A percentile compares a stretch with the other conserved stretches of the same genome.
Conservation (phyloP, 2,329 filamentous ascomycete species). For the Lasiodiplodia sp. region DNA sequence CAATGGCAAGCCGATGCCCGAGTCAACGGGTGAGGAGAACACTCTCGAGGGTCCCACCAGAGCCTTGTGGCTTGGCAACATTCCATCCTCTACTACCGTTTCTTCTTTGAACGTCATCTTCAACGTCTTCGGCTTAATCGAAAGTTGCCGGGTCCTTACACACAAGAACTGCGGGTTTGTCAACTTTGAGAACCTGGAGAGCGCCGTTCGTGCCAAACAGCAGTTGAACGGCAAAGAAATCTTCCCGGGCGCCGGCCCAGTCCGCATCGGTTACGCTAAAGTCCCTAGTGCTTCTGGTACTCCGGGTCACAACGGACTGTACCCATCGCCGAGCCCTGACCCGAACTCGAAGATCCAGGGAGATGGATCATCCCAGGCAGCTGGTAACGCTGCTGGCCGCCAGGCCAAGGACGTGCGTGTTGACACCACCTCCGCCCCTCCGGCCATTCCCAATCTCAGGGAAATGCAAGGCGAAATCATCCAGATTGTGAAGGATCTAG, state of each 20-base stretch:
- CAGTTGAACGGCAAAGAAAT: conserved; percentile 96
- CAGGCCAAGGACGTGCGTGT: conserved; percentile 48
- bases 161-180: conserved; percentile 99
- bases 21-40: conserved; percentile 74
- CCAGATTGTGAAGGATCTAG: conserved; percentile 87
- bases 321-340: conserved; percentile 90
- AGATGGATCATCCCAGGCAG: conserved; percentile 34
- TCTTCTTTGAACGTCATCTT: conserved; percentile 96
- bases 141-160: conserved; percentile 90
- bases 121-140: conserved; percentile 87
- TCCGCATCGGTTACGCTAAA: conserved; percentile 97
- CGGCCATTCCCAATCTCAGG: conserved; percentile 74
- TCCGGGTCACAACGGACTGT: conserved; percentile 85
- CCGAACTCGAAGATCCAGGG: conserved; percentile 58
- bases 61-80: conserved; percentile 95
- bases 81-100: conserved; percentile 94
- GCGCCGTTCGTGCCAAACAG: conserved; percentile 86
- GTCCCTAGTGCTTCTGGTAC: conserved; percentile 88
- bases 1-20: conserved; percentile 66
- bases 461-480: conserved; percentile 86
- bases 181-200: conserved; percentile 92
- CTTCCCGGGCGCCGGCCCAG: conserved; percentile 93
- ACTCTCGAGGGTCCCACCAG: conserved; percentile 89
- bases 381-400: conserved; percentile 47
- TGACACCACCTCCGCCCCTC: conserved; percentile 59